Percentiles rank a stretch among this genome's conserved stretches.
Evolutionary conservation across 1,284 basidiomycete genomes (phyloP).

Genomic region (Athelia psychrophila): DNA sequence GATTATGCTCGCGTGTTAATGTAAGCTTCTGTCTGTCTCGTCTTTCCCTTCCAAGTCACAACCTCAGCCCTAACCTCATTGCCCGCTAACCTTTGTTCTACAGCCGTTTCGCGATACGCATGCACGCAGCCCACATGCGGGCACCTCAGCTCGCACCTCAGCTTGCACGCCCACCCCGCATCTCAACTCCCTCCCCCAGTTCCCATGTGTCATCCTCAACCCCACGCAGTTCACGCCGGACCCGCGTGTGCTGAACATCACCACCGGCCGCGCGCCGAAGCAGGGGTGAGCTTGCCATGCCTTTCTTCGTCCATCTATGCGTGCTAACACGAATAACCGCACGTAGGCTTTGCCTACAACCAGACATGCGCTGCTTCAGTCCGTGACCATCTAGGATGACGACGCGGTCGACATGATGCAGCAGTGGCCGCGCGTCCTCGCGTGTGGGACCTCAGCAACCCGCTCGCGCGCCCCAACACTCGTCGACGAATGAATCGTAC

Average conservation of each 20-base stretch:
- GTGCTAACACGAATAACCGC: not conserved
- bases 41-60: no score
- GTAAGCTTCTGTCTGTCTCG: no score
- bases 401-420: slow-evolving; percentile 43
- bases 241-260: slow-evolving; percentile 45
- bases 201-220: no score
- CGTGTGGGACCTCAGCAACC: slow-evolving; percentile 46
- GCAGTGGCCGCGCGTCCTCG: slow-evolving; percentile 54
- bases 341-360: slow-evolving; percentile 54
- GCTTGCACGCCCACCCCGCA: no score
- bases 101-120: no score
- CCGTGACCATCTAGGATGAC: slow-evolving; percentile 64
- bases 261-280: slow-evolving; percentile 35
- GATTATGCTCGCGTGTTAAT: no score
- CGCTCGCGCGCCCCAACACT: slow-evolving; percentile 30
- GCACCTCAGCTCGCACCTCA: no score
- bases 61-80: no score
- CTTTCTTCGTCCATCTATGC: not conserved
- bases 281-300: slow-evolving; percentile 30
- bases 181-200: no score
- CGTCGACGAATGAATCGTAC: slow-evolving; percentile 61
- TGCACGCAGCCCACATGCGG: no score
- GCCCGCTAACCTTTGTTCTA: no score
- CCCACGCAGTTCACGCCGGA: no score
- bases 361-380: slow-evolving; percentile 57